Base-by-base conservation (phyloP, 345 rosid species). In the Gossypium raimondii region DNA sequence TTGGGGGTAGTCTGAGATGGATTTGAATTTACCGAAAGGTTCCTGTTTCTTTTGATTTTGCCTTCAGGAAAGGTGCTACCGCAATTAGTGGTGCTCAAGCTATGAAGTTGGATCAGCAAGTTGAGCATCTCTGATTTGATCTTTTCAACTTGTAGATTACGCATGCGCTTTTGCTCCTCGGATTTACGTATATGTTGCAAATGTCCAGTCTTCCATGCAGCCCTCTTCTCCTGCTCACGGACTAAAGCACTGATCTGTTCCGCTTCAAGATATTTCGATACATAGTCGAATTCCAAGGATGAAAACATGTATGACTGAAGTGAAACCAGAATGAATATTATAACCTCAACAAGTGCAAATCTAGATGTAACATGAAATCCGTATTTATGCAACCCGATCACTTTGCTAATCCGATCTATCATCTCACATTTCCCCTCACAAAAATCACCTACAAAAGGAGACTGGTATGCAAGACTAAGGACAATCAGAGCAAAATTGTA, bases 61-160 rank as follows among this genome's bases (percentile, higher is more conserved):
- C 87, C 82, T 79, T 80, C 81, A 53, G 89, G 92, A 80, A 93
- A 84, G 81, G 77, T 20, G 51, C 68, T 70, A 53, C 82, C 87
- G 69, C 77, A 70, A 65, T 79, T 81, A 66, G 80, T 77, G 70
- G 88, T 74, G 79, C 81, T 89, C 79, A 84, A 77, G 74, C 84
- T 80, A 74, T 89, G 92, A 78, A 94, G 96, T 84, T 94, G 89
- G 78, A 79, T 88, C 76, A 89, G 97, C 80, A 92, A 81, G 86
- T 89, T 94, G 63, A 91, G 90, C 98, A 94, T 94, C 85, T 94
- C 98, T 45, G 98, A 91, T 78, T 94, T 94, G 87, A 94, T 93
- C 86, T 89, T 92, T 85, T 94, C 99, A 72, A 94, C 99, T 78
- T 94, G 99, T 84, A 79, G 78, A 83, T 94, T 87, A 20, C 96